Percentiles rank a stretch among this genome's conserved stretches.
Conservation (phyloP, 768 basidiomycete species). For the Tylopilus sp. region DNA sequence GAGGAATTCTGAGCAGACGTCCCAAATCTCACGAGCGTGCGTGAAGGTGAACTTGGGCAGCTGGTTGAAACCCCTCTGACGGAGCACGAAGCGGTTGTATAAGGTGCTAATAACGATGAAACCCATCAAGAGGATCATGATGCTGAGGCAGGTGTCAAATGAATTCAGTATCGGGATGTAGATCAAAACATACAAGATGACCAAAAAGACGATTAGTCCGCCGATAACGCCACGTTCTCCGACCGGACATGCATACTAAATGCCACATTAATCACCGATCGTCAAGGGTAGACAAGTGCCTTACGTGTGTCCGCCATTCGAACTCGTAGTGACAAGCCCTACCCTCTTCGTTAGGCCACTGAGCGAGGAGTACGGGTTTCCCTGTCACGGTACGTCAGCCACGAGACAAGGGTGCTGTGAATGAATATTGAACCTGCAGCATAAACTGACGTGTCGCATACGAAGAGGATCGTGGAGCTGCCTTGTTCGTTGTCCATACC, state of each 20-base stretch:
- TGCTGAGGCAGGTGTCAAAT: conserved; percentile 35
- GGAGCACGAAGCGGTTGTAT: conserved; percentile 77
- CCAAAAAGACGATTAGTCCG: conserved; percentile 54
- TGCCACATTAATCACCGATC: background rate
- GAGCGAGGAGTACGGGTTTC: conserved; percentile 54
- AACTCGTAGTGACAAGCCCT: conserved; percentile 73
- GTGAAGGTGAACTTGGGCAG: conserved; percentile 56
- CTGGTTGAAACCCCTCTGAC: conserved; percentile 67
- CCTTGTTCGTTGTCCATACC: conserved; percentile 41
- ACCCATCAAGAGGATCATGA: conserved; percentile 51
- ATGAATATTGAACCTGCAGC: conserved; percentile 38
- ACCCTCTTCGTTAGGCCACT: conserved; percentile 60
- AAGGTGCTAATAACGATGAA: conserved; percentile 69
- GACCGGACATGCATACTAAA: conserved; percentile 69
- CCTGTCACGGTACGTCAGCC: conserved; percentile 28
- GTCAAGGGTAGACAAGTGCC: conserved; percentile 16
- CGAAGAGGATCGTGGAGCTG: conserved; percentile 70
- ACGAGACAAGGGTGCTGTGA: background rate
- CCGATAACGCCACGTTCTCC: conserved; percentile 48
- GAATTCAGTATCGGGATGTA: background rate
- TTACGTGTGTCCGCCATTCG: conserved; percentile 81
- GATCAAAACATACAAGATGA: conserved; percentile 50
- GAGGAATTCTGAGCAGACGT: conserved; percentile 19
- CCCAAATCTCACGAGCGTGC: conserved; percentile 23
- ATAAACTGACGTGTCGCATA: conserved; percentile 67